Base-by-base conservation (phyloP, 2,329 filamentous ascomycete genomes). In the Microsporum audouinii region DNA sequence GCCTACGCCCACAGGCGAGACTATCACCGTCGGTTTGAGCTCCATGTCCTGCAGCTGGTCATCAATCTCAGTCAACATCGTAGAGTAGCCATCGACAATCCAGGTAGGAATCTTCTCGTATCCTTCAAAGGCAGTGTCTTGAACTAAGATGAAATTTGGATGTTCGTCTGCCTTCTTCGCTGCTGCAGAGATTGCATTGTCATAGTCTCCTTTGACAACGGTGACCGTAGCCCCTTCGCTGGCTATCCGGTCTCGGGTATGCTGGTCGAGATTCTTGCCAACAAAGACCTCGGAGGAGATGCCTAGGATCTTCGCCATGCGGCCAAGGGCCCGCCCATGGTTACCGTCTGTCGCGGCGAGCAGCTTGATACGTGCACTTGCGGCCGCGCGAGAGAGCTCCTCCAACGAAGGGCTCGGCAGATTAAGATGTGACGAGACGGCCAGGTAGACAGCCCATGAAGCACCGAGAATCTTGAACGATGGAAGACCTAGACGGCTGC, bases 401-500 rank as follows among this genome's bases (percentile, higher is more conserved):
- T 77, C 72, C 0, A 86, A 67, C 2, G 73, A 69, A 0, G 77
- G 69, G 0, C 75, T 74, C 0, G 78, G 71, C 0, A 84, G 71
- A 1, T 69, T 71, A 0, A 84, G 71, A 5, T 73, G 70, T 1
- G 73, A 68, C 0, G 75, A 69, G 5, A 89, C 68, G 12, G 85
- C 82, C 5, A 81, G 79, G 66, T 83, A 86, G 2, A 82, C 79
- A 0, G 82, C 87, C 87, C 87, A 92, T 0, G 86, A 88, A 0
- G 88, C 88, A 23, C 88, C 89, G 0, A 91, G 80, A 51, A 91
- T 88, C 72, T 94, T 94, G 78, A 91, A 92, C 0, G 88, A 81
- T 0, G 87, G 86, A 1, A 91, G 77, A 0, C 85, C 84, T 41
- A 89, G 82, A 3, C 88, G 81, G 59, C 74, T 77, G 33, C 82